Evolutionary conservation across 108 stramenopile genomes (phyloP), one percentile per base, ranked within the genome.

Genomic region (Pseudonitzschia multistriata): DNA sequence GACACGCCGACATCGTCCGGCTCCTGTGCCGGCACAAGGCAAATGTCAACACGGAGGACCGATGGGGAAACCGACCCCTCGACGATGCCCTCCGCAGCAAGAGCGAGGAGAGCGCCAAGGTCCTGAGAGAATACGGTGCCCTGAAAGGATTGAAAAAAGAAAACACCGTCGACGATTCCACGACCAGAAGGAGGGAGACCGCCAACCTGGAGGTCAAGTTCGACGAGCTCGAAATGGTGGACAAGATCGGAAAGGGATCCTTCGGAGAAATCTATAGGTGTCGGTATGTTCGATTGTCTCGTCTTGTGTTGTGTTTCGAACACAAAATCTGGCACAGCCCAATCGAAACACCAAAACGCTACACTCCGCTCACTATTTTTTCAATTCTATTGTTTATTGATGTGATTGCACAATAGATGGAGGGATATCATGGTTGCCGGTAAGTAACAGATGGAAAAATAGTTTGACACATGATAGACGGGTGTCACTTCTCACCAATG

Each of bases 211-310:
- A 79, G 36, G 84, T 95, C n/a, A 83, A 80, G 11, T 95, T 89
- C 64, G 67, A 73, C 2, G 90, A 91, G 65, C 68, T 95, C 11
- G 91, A 91, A 49, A 88, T 91, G 88, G 81, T 95, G 53, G 94
- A 95, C 62, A 77, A 83, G 39, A 95, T 95, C 56, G 94, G 94
- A 13, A 77, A 85, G 13, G 94, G 94, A 25, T 91, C 90, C 10
- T 95, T 95, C 77, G 94, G 94, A 59, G 94, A 95, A 67, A 92
- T 95, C 54, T 95, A 87, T 78, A 95, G 92, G 37, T 77, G 76
- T 40, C 25, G 57, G 57, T 59, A 59, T 14, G 57, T 59, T 59
- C 13, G 14, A 59, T 2, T 14, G 55, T 7, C 25, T n/a, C n/a
- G n/a, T n/a, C n/a, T n/a, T n/a, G n/a, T n/a, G n/a, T n/a, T n/a